Conservation (phyloP, 257 asterid species). For the Fraxinus cuspidata region DNA sequence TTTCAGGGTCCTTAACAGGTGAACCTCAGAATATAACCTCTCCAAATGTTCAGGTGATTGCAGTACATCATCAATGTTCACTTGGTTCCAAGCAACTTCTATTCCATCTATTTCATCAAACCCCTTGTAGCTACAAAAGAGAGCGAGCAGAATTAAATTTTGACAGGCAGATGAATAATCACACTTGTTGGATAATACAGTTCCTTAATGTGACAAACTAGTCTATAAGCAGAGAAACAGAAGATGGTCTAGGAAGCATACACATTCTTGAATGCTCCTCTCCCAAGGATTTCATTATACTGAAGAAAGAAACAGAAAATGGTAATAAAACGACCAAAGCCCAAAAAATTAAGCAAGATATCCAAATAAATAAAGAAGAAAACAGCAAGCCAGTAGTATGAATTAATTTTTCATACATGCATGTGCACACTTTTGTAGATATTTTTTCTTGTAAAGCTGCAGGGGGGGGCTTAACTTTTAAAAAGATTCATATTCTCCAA, state of each 20-base stretch:
- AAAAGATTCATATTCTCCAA: not conserved
- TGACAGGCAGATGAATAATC: not conserved
- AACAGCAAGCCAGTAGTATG: conserved; percentile 26
- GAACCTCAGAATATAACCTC: conserved; percentile 69
- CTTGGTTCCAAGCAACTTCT: conserved; percentile 82
- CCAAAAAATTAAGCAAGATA: conserved; percentile 7
- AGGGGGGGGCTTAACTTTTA: not conserved
- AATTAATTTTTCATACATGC: not conserved
- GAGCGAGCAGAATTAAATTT: conserved; percentile 16
- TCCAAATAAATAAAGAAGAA: conserved; percentile 20
- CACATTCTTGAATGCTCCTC: conserved; percentile 91
- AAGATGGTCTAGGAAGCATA: conserved; percentile 52
- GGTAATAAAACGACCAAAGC: conserved; percentile 29
- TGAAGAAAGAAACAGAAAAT: conserved; percentile 51
- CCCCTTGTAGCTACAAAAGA: conserved; percentile 56
- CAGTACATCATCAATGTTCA: conserved; percentile 51
- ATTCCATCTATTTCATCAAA: conserved; percentile 68
- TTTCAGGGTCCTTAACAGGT: conserved; percentile 52
- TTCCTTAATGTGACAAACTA: not conserved
- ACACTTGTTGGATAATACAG: not conserved
- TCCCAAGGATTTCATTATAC: conserved; percentile 81
- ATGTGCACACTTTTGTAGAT: not conserved
- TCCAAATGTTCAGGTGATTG: conserved; percentile 55
- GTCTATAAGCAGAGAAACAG: conserved; percentile 15
- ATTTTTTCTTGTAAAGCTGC: not conserved